Conservation (phyloP, 768 basidiomycete species). For the Trametopsis cervina region DNA sequence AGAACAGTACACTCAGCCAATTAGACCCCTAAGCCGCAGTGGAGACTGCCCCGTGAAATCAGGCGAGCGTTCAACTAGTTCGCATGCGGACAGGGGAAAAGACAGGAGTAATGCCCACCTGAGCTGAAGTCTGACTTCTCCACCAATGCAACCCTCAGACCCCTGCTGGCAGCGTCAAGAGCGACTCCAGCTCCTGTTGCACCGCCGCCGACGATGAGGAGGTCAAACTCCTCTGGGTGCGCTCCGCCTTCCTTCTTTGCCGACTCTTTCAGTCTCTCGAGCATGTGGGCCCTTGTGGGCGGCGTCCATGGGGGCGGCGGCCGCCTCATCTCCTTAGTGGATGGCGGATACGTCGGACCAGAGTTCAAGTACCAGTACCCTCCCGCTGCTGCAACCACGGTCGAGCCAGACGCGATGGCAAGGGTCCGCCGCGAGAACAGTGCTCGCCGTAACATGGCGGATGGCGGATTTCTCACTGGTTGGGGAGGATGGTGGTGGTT, state of each 20-base stretch:
- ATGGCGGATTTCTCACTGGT: background rate
- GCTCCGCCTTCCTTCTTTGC: conserved; percentile 27
- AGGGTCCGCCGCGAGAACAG: conserved; percentile 53
- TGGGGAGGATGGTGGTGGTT: background rate
- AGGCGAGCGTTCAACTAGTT: too few relatives aligned
- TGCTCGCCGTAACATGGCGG: conserved; percentile 19
- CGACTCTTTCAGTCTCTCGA: conserved; percentile 48
- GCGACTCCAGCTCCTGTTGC: conserved; percentile 97
- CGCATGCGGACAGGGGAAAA: too few relatives aligned
- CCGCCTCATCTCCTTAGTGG: conserved; percentile 59
- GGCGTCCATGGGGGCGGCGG: conserved; percentile 79
- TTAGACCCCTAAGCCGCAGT: too few relatives aligned
- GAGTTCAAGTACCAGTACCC: conserved; percentile 72
- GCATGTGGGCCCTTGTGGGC: conserved; percentile 59
- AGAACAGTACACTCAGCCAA: too few relatives aligned
- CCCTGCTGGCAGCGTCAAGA: conserved; percentile 87
- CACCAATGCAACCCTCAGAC: conserved; percentile 88
- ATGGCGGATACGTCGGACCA: conserved; percentile 57
- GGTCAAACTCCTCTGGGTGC: conserved; percentile 51
- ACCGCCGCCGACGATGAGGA: conserved; percentile 87
- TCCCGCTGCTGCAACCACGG: conserved; percentile 44
- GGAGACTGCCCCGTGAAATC: too few relatives aligned
- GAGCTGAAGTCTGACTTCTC: conserved; percentile 90
- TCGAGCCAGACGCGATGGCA: conserved; percentile 44
- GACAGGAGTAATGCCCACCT: conserved; percentile 36